Evolutionary conservation across 2,329 filamentous ascomycete genomes (phyloP), one percentile per base, ranked within the genome.

Genomic region (Trichoderma atroviride): DNA sequence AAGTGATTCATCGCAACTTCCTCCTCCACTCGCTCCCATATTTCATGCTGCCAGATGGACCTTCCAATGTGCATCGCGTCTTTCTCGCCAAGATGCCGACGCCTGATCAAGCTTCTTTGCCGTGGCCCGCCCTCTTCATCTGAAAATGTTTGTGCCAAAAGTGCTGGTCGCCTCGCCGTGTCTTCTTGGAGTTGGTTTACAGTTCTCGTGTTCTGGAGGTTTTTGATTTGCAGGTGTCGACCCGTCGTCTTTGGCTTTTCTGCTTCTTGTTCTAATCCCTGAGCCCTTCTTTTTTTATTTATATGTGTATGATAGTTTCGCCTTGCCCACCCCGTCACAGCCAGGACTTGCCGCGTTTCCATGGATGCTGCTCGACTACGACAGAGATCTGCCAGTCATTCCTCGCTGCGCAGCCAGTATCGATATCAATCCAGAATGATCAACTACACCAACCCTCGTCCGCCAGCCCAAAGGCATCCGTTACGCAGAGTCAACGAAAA

Each of bases 401-500:
- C 76, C 60, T 80, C 81, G 5, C 77, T 83, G 55, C 75, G 76
- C 69, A 76, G 74, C 69, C 75, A 73, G 24, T 80, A 79, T 72
- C 72, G 72, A 35, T 66, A 75, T 29, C 77, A 79, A 31, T 74
- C 69, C 58, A 74, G 71, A 43, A 69, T 70, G 13, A 57, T 70
- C 27, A 69, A 71, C 24, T 69, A 70, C 53, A 61, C 71, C 22
- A 72, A 72, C 7, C 61, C 72, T 47, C 73, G 73, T 40, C 73
- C 73, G 22, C 70, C 72, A 37, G 70, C 78, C 52, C 73, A 79
- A 40, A 78, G 74, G 71, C 80, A 80, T 43, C 82, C 83, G 5
- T 78, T 85, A 37, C 80, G 81, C 69, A 81, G 79, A 72, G 78
- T 84, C 69, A 81, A 82, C 61, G 81, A 84, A 68, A 83, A 83